Base-by-base conservation (phyloP, 768 basidiomycete species). In the Ramaria rubella region DNA sequence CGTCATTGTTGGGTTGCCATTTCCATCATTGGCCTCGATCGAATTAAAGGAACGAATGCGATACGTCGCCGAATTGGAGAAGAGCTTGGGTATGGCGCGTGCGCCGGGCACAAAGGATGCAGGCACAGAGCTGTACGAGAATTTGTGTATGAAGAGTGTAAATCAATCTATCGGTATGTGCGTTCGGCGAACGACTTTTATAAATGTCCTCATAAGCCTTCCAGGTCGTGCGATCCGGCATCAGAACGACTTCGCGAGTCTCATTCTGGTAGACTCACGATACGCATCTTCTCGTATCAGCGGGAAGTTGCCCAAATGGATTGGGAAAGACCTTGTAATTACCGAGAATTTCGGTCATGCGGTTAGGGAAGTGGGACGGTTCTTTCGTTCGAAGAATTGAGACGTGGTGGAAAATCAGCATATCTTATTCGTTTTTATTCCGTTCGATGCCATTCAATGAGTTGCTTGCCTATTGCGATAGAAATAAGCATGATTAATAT, bases 151-250 rank as follows among this genome's bases (percentile, higher is more conserved):
- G 86, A 87, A 86, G 61, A 90, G 94, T 0, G 94, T 99, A 52
- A 99, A 99, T 70, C 95, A 99, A 68, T 92, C 90, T 55, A 96
- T 99, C 59, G 95, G 94, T 90, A 49, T 55, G 85, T 69, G 2
- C 7, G 26, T 36, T 21, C 42, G 2, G 15, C 48, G 9, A 15
- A 24, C 34, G n/a, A 12, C 19, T 9, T n/a, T n/a, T n/a, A n/a
- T n/a, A n/a, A 11, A 15, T 36, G 33, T 36, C 8, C 31, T 24
- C 51, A 8, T 43, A 19, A 31, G 21, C 42, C 19, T 40, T 50
- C 33, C 38, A 96, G 94, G 94, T 30, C 84, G 95, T 49, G 94
- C 94, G 4, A 95, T 97, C 58, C 84, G 95, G 42, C 94, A 97
- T 68, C 80, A 81, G 27, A 80, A 77, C 61, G 95, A 99, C 66